Percentiles rank a stretch among this genome's conserved stretches.
Evolutionary conservation across 129 eudicot species (phyloP).

Genomic region (Flaveria linearis): DNA sequence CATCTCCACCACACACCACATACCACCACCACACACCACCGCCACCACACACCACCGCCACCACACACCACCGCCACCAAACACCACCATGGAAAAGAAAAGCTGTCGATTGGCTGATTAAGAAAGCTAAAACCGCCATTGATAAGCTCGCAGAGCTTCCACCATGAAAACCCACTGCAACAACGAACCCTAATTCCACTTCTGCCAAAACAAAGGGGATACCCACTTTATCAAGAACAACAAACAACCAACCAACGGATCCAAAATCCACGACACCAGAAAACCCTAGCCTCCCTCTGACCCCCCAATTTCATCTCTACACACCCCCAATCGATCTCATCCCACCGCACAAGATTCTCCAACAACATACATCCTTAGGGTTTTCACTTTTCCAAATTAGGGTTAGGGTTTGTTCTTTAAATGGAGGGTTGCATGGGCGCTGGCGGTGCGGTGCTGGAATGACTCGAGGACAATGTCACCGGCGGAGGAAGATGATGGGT

Average conservation of each 20-base stretch:
- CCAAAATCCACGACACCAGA: conserved; percentile 25
- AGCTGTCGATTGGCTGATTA: too few species aligned
- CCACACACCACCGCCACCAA: too few species aligned
- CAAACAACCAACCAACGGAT: conserved; percentile 32
- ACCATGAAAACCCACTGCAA: too few species aligned
- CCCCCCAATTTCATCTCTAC: neutral
- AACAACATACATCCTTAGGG: neutral
- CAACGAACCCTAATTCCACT: too few species aligned
- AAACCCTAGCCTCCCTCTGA: conserved; percentile 57
- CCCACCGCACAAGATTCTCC: neutral
- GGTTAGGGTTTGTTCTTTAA: conserved; percentile 24
- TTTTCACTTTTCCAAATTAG: neutral
- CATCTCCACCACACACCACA: too few species aligned
- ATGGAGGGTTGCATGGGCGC: conserved; percentile 56
- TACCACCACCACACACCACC: too few species aligned
- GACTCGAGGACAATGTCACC: conserved; percentile 64
- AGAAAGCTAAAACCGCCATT: too few species aligned
- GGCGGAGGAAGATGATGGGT: conserved; percentile 62
- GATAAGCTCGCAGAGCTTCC: too few species aligned
- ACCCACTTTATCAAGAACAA: conserved; percentile 41
- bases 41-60: too few species aligned
- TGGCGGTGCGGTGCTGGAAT: conserved; percentile 47
- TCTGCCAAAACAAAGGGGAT: conserved; percentile 35
- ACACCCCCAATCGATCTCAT: neutral
- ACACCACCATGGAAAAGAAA: too few species aligned